These are phyloP conservation scores for Talaromyces borbonicus DNA, from an alignment of 495 filamentous ascomycete genomes.

Conservation along the genomic window DNA sequence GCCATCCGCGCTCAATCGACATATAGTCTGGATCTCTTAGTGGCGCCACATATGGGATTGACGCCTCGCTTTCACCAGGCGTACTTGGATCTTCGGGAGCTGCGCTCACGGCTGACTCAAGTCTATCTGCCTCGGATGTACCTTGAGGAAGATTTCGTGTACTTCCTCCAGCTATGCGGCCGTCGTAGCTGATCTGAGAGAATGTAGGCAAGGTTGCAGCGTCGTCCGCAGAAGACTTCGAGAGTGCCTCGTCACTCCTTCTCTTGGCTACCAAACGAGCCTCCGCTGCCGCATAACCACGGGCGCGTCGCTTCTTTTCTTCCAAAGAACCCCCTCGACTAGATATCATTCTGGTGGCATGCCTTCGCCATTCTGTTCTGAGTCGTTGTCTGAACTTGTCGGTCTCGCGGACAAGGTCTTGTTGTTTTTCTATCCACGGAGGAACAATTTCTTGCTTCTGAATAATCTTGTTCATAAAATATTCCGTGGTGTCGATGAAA, in stretches of 20 bases:
- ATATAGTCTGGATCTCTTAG: slow-evolving; percentile 43
- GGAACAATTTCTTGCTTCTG: slow-evolving; percentile 67
- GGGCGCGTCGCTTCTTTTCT: slow-evolving; percentile 61
- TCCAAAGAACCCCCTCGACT: slow-evolving; percentile 71
- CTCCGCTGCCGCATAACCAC: slow-evolving; percentile 67
- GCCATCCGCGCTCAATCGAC: slow-evolving; percentile 62
- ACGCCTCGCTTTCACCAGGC: slow-evolving; percentile 2
- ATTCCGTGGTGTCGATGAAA: slow-evolving; percentile 93
- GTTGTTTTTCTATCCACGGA: slow-evolving; percentile 88
- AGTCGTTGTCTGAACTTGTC: slow-evolving; percentile 63
- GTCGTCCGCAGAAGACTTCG: not conserved
- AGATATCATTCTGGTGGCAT: slow-evolving; percentile 72
- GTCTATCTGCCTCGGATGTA: slow-evolving; percentile 3
- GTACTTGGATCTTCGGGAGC: not conserved
- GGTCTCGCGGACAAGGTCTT: slow-evolving; percentile 66
- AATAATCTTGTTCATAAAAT: slow-evolving; percentile 98
- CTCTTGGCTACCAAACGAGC: slow-evolving; percentile 31
- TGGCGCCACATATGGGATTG: slow-evolving; percentile 30
- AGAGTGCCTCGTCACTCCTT: slow-evolving; percentile 39
- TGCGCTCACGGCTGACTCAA: slow-evolving; percentile 5
- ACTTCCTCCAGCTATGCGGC: slow-evolving; percentile 10
- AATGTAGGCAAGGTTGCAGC: slow-evolving; percentile 3
- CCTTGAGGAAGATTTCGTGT: slow-evolving; percentile 7
- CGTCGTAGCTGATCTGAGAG: slow-evolving; percentile 19
- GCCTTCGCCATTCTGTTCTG: slow-evolving; percentile 76